Conservation (phyloP, 2,329 filamentous ascomycete species). For the Magnaporthales sp. region DNA sequence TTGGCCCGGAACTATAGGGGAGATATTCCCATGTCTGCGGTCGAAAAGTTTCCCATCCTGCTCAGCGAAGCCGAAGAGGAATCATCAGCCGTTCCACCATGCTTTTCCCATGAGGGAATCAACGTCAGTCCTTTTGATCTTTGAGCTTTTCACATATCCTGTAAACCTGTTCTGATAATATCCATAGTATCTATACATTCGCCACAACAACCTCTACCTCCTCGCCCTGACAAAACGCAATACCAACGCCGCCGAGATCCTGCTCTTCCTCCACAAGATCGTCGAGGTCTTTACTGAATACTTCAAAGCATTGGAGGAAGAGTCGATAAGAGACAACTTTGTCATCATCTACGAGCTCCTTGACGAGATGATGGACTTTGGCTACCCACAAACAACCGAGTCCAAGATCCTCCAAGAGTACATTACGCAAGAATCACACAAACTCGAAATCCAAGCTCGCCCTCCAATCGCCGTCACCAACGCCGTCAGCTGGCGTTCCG, state of each 20-base stretch:
- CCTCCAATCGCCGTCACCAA: slow-evolving; percentile 98
- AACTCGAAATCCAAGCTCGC: slow-evolving; percentile 90
- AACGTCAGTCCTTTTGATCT: slow-evolving; percentile 66
- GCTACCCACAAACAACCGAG: slow-evolving; percentile 96
- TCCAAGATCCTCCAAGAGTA: slow-evolving; percentile 98
- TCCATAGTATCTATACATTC: slow-evolving; percentile 88
- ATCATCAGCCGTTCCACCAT: slow-evolving; percentile 91
- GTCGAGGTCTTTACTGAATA: slow-evolving; percentile 99
- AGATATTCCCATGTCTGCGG: slow-evolving; percentile 97
- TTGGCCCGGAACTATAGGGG: slow-evolving; percentile 96
- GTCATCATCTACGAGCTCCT: slow-evolving; percentile 98
- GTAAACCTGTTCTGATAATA: too few species aligned
- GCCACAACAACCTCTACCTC: slow-evolving; percentile 98
- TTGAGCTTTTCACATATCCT: too few species aligned
- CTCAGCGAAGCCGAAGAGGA: slow-evolving; percentile 99
- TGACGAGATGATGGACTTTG: slow-evolving; percentile 99
- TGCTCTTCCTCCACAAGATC: slow-evolving; percentile 95
- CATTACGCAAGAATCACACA: slow-evolving; percentile 98
- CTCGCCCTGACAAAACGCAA: slow-evolving; percentile 97
- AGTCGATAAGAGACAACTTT: slow-evolving; percentile 98
- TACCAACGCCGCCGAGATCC: slow-evolving; percentile 96
- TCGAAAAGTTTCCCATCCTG: slow-evolving; percentile 94
- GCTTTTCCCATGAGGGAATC: slow-evolving; percentile 97
- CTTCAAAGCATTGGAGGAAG: slow-evolving; percentile 98
- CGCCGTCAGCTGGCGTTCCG: slow-evolving; percentile 93